These are phyloP conservation scores for Aspergillus sp. DNA, from an alignment of 2,329 filamentous ascomycete species.

Conservation along the genomic window DNA sequence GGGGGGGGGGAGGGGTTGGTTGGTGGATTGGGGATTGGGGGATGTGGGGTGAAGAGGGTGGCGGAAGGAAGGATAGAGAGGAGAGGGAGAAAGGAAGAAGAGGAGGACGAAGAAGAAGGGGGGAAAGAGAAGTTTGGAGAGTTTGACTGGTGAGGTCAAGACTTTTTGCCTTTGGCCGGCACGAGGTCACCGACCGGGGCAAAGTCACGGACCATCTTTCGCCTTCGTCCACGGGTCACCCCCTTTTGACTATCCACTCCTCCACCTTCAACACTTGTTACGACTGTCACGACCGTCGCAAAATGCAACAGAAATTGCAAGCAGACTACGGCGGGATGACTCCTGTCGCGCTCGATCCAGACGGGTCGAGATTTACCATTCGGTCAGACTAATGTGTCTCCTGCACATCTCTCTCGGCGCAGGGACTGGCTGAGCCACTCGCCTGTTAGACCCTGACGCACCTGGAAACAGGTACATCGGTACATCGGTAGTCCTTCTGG, in stretches of 20 bases:
- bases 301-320: neutral
- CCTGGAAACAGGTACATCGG: neutral
- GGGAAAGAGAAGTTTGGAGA: neutral
- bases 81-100: neutral
- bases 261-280: neutral
- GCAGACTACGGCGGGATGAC: neutral
- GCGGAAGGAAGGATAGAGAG: neutral
- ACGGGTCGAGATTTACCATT: neutral
- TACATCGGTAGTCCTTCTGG: neutral
- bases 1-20: neutral
- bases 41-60: neutral
- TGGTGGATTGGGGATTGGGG: neutral
- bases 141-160: conserved; percentile 17
- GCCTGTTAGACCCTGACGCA: neutral
- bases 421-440: neutral
- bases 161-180: neutral
- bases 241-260: neutral
- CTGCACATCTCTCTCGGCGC: neutral
- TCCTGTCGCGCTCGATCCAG: neutral
- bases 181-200: neutral
- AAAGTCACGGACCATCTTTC: conserved; percentile 2
- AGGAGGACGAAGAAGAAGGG: conserved; percentile 6
- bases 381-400: neutral
- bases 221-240: neutral
- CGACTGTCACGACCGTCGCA: neutral